phyloP scores from a whole-genome alignment of 2,329 filamentous ascomycete genomes.

The Fusarium paranaense region DNA sequence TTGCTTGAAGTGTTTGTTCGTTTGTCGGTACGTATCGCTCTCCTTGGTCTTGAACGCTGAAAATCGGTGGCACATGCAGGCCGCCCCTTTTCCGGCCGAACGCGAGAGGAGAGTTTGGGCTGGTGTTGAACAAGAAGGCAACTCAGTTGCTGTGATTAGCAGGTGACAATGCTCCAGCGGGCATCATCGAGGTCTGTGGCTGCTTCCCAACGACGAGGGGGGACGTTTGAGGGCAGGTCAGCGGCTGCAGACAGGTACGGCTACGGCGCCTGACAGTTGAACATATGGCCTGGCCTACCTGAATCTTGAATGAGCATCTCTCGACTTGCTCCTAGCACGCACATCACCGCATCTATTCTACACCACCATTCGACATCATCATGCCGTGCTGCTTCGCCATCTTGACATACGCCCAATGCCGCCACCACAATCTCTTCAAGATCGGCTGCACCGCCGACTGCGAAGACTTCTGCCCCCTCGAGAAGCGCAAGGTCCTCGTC shows the following conservation, averaged over 20 bases:
- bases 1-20: background rate
- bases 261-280: background rate
- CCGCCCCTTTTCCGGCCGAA: conserved; percentile 35
- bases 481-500: conserved; percentile 35
- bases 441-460: conserved; percentile 45
- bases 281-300: background rate
- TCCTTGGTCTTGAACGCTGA: background rate
- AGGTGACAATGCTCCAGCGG: background rate
- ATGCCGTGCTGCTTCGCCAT: conserved; percentile 49
- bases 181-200: conserved; percentile 13
- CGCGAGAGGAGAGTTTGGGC: conserved; percentile 17
- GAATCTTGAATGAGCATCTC: background rate
- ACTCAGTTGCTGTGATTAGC: background rate
- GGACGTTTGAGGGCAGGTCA: conserved; percentile 16
- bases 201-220: conserved; percentile 21
- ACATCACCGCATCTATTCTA: background rate
- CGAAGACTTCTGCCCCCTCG: conserved; percentile 34
- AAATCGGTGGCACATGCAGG: background rate
- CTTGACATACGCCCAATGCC: conserved; percentile 41
- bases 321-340: background rate
- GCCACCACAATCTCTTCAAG: conserved; percentile 43
- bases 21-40: background rate
- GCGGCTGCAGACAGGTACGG: conserved; percentile 6
- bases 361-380: background rate
- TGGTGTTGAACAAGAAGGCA: background rate